These are phyloP conservation scores for Choanephora cucurbitarum DNA, from an alignment of 371 early-diverging fungal genomes.

Conservation along the genomic window DNA sequence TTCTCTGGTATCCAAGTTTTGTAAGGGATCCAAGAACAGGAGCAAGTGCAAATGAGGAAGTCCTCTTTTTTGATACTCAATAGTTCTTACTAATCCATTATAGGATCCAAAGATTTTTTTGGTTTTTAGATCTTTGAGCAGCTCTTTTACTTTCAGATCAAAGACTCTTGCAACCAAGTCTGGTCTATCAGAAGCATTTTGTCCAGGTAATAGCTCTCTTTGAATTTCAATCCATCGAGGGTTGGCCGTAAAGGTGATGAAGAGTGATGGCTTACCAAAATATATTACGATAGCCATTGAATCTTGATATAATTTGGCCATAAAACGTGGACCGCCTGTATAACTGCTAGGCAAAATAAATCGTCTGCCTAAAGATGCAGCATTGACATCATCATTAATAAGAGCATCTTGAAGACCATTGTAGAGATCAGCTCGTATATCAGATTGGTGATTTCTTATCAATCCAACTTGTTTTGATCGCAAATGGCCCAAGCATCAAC, in stretches of 20 bases:
- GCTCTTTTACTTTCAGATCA: slow-evolving; percentile 20
- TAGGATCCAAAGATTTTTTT: slow-evolving; percentile 13
- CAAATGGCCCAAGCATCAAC: slow-evolving; percentile 10
- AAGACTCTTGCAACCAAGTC: slow-evolving; percentile 30
- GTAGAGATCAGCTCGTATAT: slow-evolving; percentile 6
- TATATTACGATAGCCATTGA: slow-evolving; percentile 1
- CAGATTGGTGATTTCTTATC: background rate
- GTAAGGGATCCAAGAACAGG: background rate
- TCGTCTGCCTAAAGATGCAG: background rate
- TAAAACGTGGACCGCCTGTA: slow-evolving; percentile 3
- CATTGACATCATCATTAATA: slow-evolving; percentile 2
- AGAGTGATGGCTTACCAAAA: slow-evolving; percentile 31
- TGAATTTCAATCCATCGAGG: slow-evolving; percentile 6
- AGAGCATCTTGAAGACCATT: slow-evolving; percentile 2
- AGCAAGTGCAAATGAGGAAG: slow-evolving; percentile 5
- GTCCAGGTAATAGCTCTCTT: slow-evolving; percentile 3
- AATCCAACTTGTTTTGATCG: slow-evolving; percentile 10
- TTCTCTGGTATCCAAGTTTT: too few relatives aligned
- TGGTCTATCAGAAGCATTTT: slow-evolving; percentile 17
- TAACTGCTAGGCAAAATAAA: slow-evolving; percentile 3
- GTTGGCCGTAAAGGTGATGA: slow-evolving; percentile 18
- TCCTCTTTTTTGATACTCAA: slow-evolving; percentile 11
- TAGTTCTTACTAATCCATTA: background rate
- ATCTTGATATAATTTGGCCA: slow-evolving; percentile 6
- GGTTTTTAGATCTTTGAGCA: slow-evolving; percentile 28